Conservation (phyloP, 2,329 filamentous ascomycete species). For the Magnaporthiopsis incrustans region DNA sequence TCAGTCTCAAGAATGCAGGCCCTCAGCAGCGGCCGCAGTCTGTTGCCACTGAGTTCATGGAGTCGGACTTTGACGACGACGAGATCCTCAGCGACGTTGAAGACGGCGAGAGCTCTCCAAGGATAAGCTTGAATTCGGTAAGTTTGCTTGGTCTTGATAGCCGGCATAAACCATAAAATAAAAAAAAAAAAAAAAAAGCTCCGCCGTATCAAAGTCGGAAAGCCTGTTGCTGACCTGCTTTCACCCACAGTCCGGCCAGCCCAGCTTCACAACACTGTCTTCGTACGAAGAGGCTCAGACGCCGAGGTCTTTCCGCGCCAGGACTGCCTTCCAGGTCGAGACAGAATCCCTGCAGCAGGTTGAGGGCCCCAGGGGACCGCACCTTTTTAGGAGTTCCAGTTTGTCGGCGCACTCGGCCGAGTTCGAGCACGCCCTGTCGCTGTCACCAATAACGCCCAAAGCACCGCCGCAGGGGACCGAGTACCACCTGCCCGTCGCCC, state of each 20-base stretch:
- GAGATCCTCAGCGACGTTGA: conserved; percentile 49
- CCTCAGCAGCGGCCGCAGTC: conserved; percentile 52
- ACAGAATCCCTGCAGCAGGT: conserved; percentile 54
- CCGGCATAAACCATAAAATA: not conserved
- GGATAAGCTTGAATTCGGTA: conserved; percentile 65
- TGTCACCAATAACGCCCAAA: conserved; percentile 68
- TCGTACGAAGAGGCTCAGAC: conserved; percentile 80
- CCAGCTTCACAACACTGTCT: conserved; percentile 78
- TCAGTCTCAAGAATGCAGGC: conserved; percentile 42
- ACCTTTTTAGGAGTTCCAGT: conserved; percentile 71
- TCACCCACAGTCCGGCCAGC: conserved; percentile 50
- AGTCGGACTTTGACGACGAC: conserved; percentile 68
- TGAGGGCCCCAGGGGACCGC: conserved; percentile 75
- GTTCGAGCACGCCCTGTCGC: conserved; percentile 49
- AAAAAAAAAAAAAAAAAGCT: not conserved
- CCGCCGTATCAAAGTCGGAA: no score
- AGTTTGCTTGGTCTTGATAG: conserved; percentile 23
- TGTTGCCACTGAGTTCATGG: conserved; percentile 68
- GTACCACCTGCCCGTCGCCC: conserved; percentile 26
- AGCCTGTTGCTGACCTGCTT: not conserved
- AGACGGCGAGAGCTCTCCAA: conserved; percentile 54
- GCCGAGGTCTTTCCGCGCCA: conserved; percentile 57
- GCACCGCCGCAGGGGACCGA: conserved; percentile 30
- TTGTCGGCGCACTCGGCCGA: conserved; percentile 43
- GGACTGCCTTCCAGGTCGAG: conserved; percentile 53